A percentile compares a stretch with the other conserved stretches of the same genome.
phyloP scores from a whole-genome alignment of 805 yeast genomes.

The Isabelozyma gotoi region DNA sequence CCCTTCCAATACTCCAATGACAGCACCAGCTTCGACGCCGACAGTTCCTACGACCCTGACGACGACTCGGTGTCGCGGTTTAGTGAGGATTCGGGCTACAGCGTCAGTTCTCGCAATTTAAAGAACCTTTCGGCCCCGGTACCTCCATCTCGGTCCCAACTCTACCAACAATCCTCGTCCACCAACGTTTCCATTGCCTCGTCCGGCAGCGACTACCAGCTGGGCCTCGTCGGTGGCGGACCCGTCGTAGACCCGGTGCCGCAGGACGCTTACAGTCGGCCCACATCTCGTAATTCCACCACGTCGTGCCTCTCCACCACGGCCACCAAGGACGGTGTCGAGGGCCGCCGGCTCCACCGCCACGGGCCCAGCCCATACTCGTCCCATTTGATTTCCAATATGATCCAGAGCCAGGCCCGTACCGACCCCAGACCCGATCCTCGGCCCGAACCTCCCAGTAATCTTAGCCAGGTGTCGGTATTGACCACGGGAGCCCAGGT shows the following conservation, averaged over 20 bases:
- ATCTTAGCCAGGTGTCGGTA: slow-evolving; percentile 17
- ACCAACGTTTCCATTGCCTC: slow-evolving; percentile 27
- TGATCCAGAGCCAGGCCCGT: slow-evolving; percentile 9
- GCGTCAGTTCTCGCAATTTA: slow-evolving; percentile 2
- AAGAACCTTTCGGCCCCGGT: neutral
- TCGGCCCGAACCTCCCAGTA: neutral
- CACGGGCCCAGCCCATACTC: slow-evolving; percentile 38
- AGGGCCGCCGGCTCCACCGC: slow-evolving; percentile 58
- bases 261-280: slow-evolving; percentile 45
- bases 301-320: slow-evolving; percentile 71
- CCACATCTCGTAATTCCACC: slow-evolving; percentile 58
- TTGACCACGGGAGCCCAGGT: slow-evolving; percentile 28
- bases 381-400: slow-evolving; percentile 26
- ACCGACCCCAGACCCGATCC: neutral
- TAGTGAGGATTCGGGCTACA: slow-evolving; percentile 15
- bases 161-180: slow-evolving; percentile 3
- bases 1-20: slow-evolving; percentile 8
- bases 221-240: neutral
- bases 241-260: neutral
- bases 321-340: slow-evolving; percentile 73
- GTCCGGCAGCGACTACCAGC: slow-evolving; percentile 25
- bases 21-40: slow-evolving; percentile 1
- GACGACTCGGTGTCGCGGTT: slow-evolving; percentile 13
- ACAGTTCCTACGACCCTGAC: slow-evolving; percentile 6
- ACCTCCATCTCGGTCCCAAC: neutral